Percentiles rank a stretch among this genome's conserved stretches.
These are phyloP conservation scores for Candida corydali DNA, from an alignment of 805 yeast species.

Conservation along the genomic window DNA sequence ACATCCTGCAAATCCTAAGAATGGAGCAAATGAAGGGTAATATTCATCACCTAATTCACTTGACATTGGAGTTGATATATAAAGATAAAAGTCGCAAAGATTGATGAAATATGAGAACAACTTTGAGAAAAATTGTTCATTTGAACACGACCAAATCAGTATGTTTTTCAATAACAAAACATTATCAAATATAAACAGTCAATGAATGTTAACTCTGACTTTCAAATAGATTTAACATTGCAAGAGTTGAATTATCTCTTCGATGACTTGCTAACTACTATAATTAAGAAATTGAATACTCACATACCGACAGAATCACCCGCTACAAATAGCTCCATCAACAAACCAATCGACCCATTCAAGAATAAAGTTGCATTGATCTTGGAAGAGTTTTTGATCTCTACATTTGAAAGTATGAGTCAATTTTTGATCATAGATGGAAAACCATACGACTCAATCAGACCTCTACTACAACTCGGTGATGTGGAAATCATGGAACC, in stretches of 20 bases:
- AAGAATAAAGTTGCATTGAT: constrained; percentile 38
- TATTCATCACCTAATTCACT: constrained; percentile 48
- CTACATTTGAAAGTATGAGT: constrained; percentile 54
- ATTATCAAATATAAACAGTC: too few species aligned
- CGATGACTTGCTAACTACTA: constrained; percentile 36
- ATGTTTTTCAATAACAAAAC: too few species aligned
- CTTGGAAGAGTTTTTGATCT: constrained; percentile 44
- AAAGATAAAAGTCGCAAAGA: not conserved
- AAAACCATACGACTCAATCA: constrained; percentile 3
- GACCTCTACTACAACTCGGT: constrained; percentile 28
- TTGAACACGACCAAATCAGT: too few species aligned
- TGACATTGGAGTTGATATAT: constrained; percentile 8
- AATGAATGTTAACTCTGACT: constrained; percentile 16
- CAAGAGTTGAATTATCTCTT: constrained; percentile 52
- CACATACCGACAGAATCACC: constrained; percentile 40
- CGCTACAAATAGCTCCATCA: constrained; percentile 18
- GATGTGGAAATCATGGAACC: constrained; percentile 55
- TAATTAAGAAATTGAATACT: constrained; percentile 42
- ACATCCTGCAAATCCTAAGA: constrained; percentile 97
- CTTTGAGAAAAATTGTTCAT: too few species aligned
- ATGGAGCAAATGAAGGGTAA: constrained; percentile 92
- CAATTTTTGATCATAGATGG: constrained; percentile 60
- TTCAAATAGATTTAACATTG: constrained; percentile 43
- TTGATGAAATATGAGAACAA: too few species aligned
- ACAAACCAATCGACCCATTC: constrained; percentile 37